A percentile compares a stretch with the other conserved stretches of the same genome.
phyloP scores from a whole-genome alignment of 352 stramenopile species.

The Achlya hypogyna region DNA sequence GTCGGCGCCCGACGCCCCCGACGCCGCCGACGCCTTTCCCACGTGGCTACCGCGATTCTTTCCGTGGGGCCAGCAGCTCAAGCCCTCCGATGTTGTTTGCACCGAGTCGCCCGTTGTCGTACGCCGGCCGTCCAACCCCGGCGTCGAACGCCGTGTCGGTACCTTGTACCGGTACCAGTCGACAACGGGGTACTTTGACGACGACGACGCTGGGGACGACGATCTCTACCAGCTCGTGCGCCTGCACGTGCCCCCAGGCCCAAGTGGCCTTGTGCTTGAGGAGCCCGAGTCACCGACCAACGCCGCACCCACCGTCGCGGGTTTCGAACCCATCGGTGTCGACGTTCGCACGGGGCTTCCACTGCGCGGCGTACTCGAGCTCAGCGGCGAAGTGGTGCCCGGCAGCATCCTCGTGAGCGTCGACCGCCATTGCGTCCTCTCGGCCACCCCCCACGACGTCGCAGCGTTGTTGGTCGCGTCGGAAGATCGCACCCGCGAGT shows the following conservation, averaged over 20 bases:
- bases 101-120: not conserved
- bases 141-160: not conserved
- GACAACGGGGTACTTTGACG: not conserved
- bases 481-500: conserved; percentile 56
- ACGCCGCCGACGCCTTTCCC: not conserved
- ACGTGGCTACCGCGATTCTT: not conserved
- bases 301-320: conserved; percentile 46
- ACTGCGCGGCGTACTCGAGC: conserved; percentile 68
- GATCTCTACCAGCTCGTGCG: conserved; percentile 35
- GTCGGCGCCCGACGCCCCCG: not conserved
- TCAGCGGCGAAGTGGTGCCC: conserved; percentile 48
- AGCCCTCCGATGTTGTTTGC: not conserved
- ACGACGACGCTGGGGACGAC: not conserved
- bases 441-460: conserved; percentile 56
- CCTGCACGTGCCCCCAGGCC: conserved; percentile 64
- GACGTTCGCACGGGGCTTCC: conserved; percentile 32
- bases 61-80: not conserved
- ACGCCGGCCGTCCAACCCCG: not conserved
- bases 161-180: not conserved
- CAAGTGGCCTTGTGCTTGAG: conserved; percentile 58
- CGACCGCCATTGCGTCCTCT: conserved; percentile 68
- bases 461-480: conserved; percentile 62
- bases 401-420: conserved; percentile 66
- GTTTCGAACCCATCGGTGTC: conserved; percentile 31
- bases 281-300: conserved; percentile 30